Conservation (phyloP, 495 filamentous ascomycete genomes). For the Xylaria sp. region DNA sequence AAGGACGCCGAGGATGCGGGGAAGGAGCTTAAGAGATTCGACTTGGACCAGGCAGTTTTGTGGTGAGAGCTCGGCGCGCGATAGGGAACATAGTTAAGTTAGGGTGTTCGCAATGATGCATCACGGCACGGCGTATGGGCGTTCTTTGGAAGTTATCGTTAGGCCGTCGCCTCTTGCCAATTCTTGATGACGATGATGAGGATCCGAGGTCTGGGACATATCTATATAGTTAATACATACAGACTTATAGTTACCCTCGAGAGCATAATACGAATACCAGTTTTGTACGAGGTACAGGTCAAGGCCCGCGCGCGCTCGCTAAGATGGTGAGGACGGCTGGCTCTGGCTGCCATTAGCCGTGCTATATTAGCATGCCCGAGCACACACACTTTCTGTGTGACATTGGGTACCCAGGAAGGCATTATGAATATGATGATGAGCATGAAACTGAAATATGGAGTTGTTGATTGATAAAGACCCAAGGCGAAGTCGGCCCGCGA, state of each 20-base stretch:
- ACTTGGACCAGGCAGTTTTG: slow-evolving; percentile 71
- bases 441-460: slow-evolving; percentile 21
- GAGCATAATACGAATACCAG: background rate
- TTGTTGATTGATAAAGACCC: slow-evolving; percentile 7
- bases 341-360: slow-evolving; percentile 2
- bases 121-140: slow-evolving; percentile 16
- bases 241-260: background rate
- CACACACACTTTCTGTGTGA: background rate
- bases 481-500: slow-evolving; percentile 40
- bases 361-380: background rate
- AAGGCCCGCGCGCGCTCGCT: background rate
- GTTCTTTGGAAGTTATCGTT: slow-evolving; percentile 13
- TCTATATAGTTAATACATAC: background rate
- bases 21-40: slow-evolving; percentile 90
- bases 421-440: slow-evolving; percentile 25
- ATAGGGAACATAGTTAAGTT: slow-evolving; percentile 11
- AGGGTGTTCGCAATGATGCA: slow-evolving; percentile 18
- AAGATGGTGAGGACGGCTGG: background rate
- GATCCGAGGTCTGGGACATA: slow-evolving; percentile 12
- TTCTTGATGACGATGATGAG: background rate
- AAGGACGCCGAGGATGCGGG: slow-evolving; percentile 97
- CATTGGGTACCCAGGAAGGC: background rate
- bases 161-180: background rate
- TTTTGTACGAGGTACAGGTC: background rate
- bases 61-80: slow-evolving; percentile 40